Evolutionary conservation across 495 filamentous ascomycete genomes (phyloP), one percentile per base, ranked within the genome.

Genomic region (Xanthoparmelia taractica): DNA sequence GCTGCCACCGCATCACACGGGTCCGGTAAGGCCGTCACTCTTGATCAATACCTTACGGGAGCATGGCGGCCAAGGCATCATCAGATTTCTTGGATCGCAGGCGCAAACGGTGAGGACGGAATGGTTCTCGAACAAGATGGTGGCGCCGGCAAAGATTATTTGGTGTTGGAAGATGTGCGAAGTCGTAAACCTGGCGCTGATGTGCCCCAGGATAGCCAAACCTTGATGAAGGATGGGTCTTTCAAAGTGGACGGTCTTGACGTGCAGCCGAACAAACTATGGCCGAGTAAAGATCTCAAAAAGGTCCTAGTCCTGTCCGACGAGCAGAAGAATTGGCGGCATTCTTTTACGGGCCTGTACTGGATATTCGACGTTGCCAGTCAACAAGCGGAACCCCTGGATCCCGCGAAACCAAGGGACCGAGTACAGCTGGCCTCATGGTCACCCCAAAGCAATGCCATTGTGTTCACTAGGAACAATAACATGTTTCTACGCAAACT

Each of bases 281-380:
- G 82, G 82, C 92, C 92, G 5, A 96, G 91, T 69, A 81, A 84
- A 36, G 83, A 97, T 71, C 74, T 96, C 66, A 87, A 87, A 72
- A 92, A 87, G 65, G 91, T 98, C 3, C 76, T 98, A 63, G 74
- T 96, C 37, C 78, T 85, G 43, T 92, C 91, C 7, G 78, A 91
- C 45, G 68, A 77, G 5, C 71, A 79, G 72, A 80, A 82, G 62
- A 92, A 95, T 68, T 98, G 91, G 91, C 82, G 94, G 66, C 86
- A 97, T 73, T 97, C 92, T 0, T 92, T 80, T 66, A 89, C 82
- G 56, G 93, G 85, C 0, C 77, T 80, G 18, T 98, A 96, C 73
- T 98, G 90, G 90, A 86, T 98, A 58, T 92, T 97, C 64, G 90
- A 98, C 72, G 93, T 97, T 40, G 84, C 81, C 27, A 88, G 84